Conservation (phyloP, 768 basidiomycete genomes). For the Xerocomus potaroensis region DNA sequence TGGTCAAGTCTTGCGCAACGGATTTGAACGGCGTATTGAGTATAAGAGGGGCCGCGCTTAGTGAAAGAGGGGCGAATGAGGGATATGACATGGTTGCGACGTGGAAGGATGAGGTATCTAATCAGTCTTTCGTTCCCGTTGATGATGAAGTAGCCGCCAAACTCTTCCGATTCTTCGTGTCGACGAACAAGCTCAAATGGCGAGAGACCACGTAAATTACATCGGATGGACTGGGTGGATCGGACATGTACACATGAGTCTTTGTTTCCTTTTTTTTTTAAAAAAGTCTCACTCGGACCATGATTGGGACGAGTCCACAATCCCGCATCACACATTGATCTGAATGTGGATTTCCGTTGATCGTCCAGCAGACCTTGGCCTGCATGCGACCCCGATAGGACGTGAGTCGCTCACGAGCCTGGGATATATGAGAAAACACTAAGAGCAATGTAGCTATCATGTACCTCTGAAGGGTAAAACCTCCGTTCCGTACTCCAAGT, state of each 20-base stretch:
- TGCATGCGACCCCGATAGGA: slow-evolving; percentile 92
- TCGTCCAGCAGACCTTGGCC: slow-evolving; percentile 79
- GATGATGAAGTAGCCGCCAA: slow-evolving; percentile 97
- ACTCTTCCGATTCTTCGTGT: slow-evolving; percentile 97
- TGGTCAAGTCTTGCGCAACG: slow-evolving; percentile 94
- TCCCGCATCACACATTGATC: slow-evolving; percentile 71
- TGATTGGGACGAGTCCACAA: slow-evolving; percentile 91
- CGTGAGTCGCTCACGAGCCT: slow-evolving; percentile 91
- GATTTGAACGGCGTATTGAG: slow-evolving; percentile 90
- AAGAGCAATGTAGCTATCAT: slow-evolving; percentile 3
- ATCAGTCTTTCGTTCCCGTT: slow-evolving; percentile 99
- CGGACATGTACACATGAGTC: background rate
- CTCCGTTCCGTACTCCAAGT: slow-evolving; percentile 67
- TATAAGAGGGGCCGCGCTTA: slow-evolving; percentile 93
- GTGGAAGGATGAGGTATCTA: slow-evolving; percentile 93
- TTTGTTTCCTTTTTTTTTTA: no score
- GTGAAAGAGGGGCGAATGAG: slow-evolving; percentile 87
- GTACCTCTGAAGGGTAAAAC: slow-evolving; percentile 87
- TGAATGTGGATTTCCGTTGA: slow-evolving; percentile 58
- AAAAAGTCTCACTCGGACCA: slow-evolving; percentile 88
- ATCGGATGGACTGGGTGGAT: slow-evolving; percentile 70
- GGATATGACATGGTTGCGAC: slow-evolving; percentile 92
- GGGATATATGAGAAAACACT: slow-evolving; percentile 6
- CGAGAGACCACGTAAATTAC: slow-evolving; percentile 83
- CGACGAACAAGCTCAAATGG: slow-evolving; percentile 82